Conservation (phyloP, 2,329 filamentous ascomycete genomes). For the Byssoonygena ceratinophila region DNA sequence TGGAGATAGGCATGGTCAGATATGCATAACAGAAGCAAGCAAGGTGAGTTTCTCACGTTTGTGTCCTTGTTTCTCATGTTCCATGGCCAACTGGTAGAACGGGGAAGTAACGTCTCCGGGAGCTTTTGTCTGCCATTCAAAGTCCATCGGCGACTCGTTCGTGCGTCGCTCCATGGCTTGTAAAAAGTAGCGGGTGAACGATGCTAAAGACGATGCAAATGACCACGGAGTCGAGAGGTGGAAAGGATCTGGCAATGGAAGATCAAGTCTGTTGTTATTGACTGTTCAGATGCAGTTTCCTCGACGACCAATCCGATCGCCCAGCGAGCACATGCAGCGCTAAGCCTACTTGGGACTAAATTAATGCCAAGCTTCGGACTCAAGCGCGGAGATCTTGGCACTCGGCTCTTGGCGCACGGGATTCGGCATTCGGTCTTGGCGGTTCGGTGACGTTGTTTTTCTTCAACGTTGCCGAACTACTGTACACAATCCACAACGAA, state of each 20-base stretch:
- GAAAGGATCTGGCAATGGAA: no score
- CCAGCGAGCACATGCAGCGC: background rate
- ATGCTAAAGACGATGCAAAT: background rate
- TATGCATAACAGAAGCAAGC: background rate
- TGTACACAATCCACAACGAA: no score
- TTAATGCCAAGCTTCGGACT: background rate
- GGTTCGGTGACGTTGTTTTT: background rate
- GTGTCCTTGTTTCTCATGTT: slow-evolving; percentile 29
- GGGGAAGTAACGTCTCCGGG: slow-evolving; percentile 39
- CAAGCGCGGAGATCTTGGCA: background rate
- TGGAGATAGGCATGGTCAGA: slow-evolving; percentile 17
- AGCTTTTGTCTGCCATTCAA: slow-evolving; percentile 39
- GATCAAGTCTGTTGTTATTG: background rate
- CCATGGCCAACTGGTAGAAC: slow-evolving; percentile 39
- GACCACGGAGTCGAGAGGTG: background rate
- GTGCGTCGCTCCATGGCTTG: slow-evolving; percentile 30
- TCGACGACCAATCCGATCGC: slow-evolving; percentile 7
- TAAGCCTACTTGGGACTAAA: background rate
- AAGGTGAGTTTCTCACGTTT: slow-evolving; percentile 30
- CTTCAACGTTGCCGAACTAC: background rate
- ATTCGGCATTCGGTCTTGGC: slow-evolving; percentile 5
- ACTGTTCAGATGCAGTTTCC: slow-evolving; percentile 6
- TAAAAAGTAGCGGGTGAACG: background rate
- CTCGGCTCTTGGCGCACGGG: slow-evolving; percentile 8
- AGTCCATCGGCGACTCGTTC: slow-evolving; percentile 42